Base-by-base conservation (phyloP, 1,284 basidiomycete species). In the Phenoliferia sp. region DNA sequence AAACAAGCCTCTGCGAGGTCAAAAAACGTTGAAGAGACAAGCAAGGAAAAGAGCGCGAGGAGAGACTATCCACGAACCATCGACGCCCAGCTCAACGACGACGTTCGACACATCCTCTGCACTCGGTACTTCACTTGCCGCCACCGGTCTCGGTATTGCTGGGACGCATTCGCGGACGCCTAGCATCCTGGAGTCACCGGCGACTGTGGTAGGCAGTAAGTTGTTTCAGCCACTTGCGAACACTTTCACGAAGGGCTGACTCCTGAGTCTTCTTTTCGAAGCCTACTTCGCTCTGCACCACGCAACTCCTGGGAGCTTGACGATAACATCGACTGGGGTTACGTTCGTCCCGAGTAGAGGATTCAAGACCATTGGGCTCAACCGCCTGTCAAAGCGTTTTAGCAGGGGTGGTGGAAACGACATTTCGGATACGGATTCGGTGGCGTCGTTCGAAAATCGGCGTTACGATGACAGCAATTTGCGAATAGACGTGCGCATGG, bases 261-360 rank as follows among this genome's bases (percentile, higher is more conserved):
- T 17, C 12, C 26, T 0, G n/a, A 22, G 15, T 36, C 59, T 28
- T 0, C 1, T 4, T 16, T 31, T 12, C 4, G 22, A 0, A 69
- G 68, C 63, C 28, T 69, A 58, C 68, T 72, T 72, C 32, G 68
- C 68, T 9, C 35, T 72, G 26, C 66, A 68, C 32, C 48, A 36
- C 29, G 69, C 68, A 4, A 63, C 62, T 1, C 70, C 70, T 0
- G 70, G 70, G 28, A 31, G 62, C 2, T 62, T 72, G 5, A 48
- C 62, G 64, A 62, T 72, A 28, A 62, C 64, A 9, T 35, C 62
- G 12, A 32, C 50, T 5, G 15, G 44, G 3, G 28, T 72, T 17
- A 28, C 34, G 28, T 72, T 72, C 62, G 28, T 48, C 4, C 64
- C 70, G 2, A 63, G 54, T 2, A 59, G 64, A 10, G 48, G 55